phyloP scores from a whole-genome alignment of 352 stramenopile species.

The Phytophthora cactorum region DNA sequence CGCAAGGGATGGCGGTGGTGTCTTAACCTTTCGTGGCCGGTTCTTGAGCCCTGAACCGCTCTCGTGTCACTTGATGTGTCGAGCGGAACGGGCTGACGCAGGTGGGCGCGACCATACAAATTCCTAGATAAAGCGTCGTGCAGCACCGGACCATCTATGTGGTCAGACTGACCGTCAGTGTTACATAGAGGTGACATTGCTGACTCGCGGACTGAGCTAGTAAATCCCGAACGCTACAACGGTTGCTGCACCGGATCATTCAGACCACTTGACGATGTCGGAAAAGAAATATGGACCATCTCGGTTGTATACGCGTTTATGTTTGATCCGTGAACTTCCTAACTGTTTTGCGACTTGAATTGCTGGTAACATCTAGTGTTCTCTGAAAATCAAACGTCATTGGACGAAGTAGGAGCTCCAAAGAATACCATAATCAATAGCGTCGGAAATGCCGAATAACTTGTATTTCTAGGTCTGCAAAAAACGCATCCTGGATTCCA shows the following conservation, averaged over 20 bases:
- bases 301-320: no score
- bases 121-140: not conserved
- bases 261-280: no score
- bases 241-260: not conserved
- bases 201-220: conserved; percentile 9
- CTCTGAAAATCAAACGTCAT: no score
- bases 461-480: no score
- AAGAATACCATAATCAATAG: no score
- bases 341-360: no score
- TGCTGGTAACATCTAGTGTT: no score
- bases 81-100: conserved; percentile 5
- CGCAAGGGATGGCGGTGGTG: conserved; percentile 9
- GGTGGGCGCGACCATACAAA: conserved; percentile 17
- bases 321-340: no score
- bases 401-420: no score
- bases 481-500: no score
- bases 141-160: not conserved
- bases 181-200: not conserved
- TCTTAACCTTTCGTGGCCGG: not conserved
- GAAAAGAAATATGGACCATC: no score
- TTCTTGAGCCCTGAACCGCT: conserved; percentile 15
- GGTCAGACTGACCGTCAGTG: not conserved
- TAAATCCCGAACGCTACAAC: not conserved
- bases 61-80: conserved; percentile 24
- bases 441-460: no score